These are phyloP conservation scores for Samsoniella hepiali DNA, from an alignment of 2,329 filamentous ascomycete species.

Conservation along the genomic window DNA sequence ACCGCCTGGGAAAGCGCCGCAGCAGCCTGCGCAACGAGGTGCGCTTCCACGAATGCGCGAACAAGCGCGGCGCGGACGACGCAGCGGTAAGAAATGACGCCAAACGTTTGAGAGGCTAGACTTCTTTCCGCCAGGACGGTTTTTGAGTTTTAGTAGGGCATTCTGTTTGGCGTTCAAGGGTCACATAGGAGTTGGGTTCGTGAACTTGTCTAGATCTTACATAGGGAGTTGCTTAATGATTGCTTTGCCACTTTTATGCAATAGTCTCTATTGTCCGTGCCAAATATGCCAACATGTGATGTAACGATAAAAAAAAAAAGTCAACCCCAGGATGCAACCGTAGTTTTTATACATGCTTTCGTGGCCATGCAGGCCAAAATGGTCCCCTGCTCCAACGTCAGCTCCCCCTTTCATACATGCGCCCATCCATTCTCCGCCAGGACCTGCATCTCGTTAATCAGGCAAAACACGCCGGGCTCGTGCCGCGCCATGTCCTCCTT, in stretches of 20 bases:
- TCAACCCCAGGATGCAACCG: neutral
- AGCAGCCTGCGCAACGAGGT: neutral
- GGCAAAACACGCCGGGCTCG: constrained; percentile 49
- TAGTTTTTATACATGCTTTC: neutral
- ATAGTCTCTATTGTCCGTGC: neutral
- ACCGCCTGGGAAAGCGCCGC: too few relatives aligned
- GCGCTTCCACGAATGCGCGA: neutral
- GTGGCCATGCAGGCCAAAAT: neutral
- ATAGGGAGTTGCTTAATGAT: neutral
- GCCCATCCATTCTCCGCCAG: constrained; percentile 56
- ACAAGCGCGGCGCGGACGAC: neutral
- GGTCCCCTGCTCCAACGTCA: neutral
- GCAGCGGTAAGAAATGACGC: too few relatives aligned
- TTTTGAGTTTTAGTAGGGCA: too few relatives aligned
- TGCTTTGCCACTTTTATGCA: neutral
- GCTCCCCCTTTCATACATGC: constrained; percentile 43
- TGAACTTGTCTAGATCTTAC: neutral
- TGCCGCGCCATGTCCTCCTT: constrained; percentile 32
- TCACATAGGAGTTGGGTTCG: too few relatives aligned
- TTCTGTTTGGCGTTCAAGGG: too few relatives aligned
- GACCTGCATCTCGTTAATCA: constrained; percentile 62
- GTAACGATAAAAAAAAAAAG: neutral
- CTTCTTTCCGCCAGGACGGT: too few relatives aligned
- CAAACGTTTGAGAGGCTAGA: too few relatives aligned
- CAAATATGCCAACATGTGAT: neutral